Evolutionary conservation across 768 basidiomycete genomes (phyloP).

Genomic region (Fistulinella prunicolor): DNA sequence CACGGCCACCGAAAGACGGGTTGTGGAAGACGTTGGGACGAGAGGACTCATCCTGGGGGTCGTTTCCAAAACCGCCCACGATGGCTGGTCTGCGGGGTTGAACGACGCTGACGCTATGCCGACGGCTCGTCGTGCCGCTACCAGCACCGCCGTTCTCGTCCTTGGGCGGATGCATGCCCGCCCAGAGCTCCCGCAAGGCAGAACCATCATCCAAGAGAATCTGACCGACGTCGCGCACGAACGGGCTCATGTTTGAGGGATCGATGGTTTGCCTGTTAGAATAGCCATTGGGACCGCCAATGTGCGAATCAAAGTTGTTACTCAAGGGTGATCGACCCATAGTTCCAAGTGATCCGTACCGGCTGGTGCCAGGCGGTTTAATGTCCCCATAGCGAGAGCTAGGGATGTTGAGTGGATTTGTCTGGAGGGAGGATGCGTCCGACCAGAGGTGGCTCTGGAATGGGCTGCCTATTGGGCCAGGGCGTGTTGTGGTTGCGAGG

Average conservation of each 20-base stretch:
- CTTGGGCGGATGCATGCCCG: slow-evolving; percentile 59
- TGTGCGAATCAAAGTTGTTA: slow-evolving; percentile 47
- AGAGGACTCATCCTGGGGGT: slow-evolving; percentile 40
- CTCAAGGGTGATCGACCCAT: slow-evolving; percentile 54
- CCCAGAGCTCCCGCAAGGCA: slow-evolving; percentile 73
- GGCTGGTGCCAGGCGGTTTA: slow-evolving; percentile 58
- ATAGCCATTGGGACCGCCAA: slow-evolving; percentile 47
- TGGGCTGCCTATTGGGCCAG: slow-evolving; percentile 51
- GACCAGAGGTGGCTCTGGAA: slow-evolving; percentile 52
- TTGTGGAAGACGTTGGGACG: slow-evolving; percentile 33
- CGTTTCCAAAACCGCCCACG: slow-evolving; percentile 56
- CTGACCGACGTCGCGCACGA: slow-evolving; percentile 79
- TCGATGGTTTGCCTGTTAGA: slow-evolving; percentile 45
- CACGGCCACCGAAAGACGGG: slow-evolving; percentile 42
- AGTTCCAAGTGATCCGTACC: slow-evolving; percentile 61
- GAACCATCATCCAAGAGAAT: slow-evolving; percentile 73
- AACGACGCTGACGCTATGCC: slow-evolving; percentile 82
- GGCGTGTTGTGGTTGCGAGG: slow-evolving; percentile 57
- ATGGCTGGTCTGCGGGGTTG: slow-evolving; percentile 66
- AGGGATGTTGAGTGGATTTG: slow-evolving; percentile 58
- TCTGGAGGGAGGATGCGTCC: slow-evolving; percentile 45
- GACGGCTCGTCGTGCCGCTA: slow-evolving; percentile 78
- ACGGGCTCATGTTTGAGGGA: slow-evolving; percentile 79
- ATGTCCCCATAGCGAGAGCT: slow-evolving; percentile 55
- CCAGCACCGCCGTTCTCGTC: slow-evolving; percentile 63